Evolutionary conservation across 805 yeast species (phyloP), one percentile per base, ranked within the genome.

Genomic region (Starmerella powellii): DNA sequence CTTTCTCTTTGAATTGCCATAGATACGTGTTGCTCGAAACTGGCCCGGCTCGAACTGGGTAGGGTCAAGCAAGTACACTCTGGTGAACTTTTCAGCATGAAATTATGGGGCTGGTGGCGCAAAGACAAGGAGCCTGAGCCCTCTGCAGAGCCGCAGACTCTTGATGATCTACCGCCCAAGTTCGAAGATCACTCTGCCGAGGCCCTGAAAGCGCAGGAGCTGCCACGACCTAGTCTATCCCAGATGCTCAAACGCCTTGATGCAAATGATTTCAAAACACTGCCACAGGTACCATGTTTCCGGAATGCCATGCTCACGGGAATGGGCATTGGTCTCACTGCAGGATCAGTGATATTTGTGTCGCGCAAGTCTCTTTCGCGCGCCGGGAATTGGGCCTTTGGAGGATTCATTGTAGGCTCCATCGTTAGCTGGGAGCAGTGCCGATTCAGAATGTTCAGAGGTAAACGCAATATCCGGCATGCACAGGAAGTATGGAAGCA

Each of bases 341-440:
- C 56, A 6, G 52, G 57, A 8, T 56, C 48, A 8, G 63, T 61
- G 12, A 45, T 63, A 46, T 32, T 47, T 11, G 31, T 48, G 1
- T 33, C 59, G 6, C 44, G 57, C 15, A 47, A 56, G n/a, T 40
- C 54, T 3, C 24, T 44, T 10, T 6, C 64, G 8, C 71, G 71
- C 47, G 77, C 93, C 1, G 66, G 74, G 13, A 83, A 87, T 56
- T 87, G 95, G 95, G 78, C 79, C 8, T 67, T 82, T 38, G 80
- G 81, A 30, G 94, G 91, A 3, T 73, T 85, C 49, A 61, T 82
- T 42, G 58, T 85, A 17, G 95, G 95, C 1, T 76, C 83, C 34
- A 69, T 82, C 0, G 76, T 82, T 21, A 83, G 94, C 1, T 87
- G 95, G 95, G 95, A 87, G 58, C 94, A 85, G 61, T 87, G 97